These are phyloP conservation scores for Phytophthora cryptogea DNA, from an alignment of 352 stramenopile species.

Conservation along the genomic window DNA sequence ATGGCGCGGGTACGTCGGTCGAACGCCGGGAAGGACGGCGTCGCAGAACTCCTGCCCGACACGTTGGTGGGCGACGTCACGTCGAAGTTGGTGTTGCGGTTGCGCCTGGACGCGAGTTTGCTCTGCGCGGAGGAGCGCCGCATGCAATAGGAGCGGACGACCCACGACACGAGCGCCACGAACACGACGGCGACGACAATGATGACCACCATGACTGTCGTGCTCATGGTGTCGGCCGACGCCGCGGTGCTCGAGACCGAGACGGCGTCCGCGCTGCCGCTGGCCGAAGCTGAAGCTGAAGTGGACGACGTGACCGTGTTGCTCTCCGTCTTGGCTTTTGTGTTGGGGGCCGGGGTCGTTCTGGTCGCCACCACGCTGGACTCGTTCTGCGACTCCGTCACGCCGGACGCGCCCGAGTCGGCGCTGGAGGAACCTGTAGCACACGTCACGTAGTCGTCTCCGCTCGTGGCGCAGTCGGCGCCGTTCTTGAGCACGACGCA, in stretches of 20 bases:
- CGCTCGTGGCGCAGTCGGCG: conserved; percentile 28
- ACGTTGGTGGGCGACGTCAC: conserved; percentile 30
- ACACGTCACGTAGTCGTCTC: conserved; percentile 33
- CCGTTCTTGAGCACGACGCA: conserved; percentile 32
- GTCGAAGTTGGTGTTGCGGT: conserved; percentile 14
- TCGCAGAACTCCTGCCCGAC: conserved; percentile 24
- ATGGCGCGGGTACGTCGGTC: conserved; percentile 25
- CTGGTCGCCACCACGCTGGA: not conserved
- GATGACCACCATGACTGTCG: conserved; percentile 29
- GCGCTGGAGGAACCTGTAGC: conserved; percentile 13
- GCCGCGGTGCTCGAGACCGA: conserved; percentile 2
- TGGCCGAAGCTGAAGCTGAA: not conserved
- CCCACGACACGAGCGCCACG: conserved; percentile 35
- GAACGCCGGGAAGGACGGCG: conserved; percentile 40
- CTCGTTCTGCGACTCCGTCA: conserved; percentile 19
- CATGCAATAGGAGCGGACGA: conserved; percentile 32
- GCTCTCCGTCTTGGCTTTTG: conserved; percentile 25
- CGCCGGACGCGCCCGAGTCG: not conserved
- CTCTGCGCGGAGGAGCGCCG: conserved; percentile 12
- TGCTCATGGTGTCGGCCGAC: conserved; percentile 25
- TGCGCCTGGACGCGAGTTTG: conserved; percentile 19
- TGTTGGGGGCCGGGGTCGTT: conserved; percentile 1
- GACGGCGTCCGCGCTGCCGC: not conserved
- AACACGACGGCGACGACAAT: conserved; percentile 38
- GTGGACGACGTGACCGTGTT: conserved; percentile 1